These are phyloP conservation scores for Globisporangium nunn DNA, from an alignment of 352 stramenopile species.

Conservation along the genomic window DNA sequence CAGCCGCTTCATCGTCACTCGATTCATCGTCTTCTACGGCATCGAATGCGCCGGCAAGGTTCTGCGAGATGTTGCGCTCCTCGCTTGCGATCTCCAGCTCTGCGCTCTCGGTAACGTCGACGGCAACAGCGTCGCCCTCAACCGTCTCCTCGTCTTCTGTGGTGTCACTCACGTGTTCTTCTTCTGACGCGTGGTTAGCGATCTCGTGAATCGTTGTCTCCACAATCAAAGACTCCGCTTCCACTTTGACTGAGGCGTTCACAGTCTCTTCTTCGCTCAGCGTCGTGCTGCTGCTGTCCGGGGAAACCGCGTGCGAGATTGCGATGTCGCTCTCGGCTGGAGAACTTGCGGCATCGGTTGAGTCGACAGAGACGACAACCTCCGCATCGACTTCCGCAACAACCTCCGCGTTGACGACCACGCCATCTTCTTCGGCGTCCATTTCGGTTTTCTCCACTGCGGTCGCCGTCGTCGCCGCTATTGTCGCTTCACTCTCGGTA, in stretches of 20 bases:
- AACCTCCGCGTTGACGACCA: background rate
- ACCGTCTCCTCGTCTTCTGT: background rate
- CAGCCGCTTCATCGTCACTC: background rate
- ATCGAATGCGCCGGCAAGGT: conserved; percentile 3
- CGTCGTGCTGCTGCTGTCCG: background rate
- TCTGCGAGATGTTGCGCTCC: conserved; percentile 3
- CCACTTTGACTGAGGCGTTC: background rate
- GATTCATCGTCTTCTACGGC: conserved; percentile 4
- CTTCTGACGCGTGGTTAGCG: background rate
- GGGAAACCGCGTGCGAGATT: too few species aligned
- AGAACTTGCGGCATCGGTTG: background rate
- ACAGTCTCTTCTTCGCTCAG: background rate
- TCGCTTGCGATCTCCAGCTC: background rate
- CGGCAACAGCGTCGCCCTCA: background rate
- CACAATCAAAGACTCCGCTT: background rate
- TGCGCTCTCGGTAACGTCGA: background rate
- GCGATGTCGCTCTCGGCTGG: background rate
- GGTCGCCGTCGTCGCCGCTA: background rate
- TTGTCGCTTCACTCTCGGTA: background rate
- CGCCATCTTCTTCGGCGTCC: background rate
- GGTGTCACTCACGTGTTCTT: background rate
- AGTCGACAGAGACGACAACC: background rate
- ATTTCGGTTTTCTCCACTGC: background rate
- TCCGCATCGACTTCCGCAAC: background rate
- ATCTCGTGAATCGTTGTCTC: background rate